Evolutionary conservation across 371 early-diverging fungal species (phyloP), one percentile per base, ranked within the genome.

Genomic region (Mucor saturninus): DNA sequence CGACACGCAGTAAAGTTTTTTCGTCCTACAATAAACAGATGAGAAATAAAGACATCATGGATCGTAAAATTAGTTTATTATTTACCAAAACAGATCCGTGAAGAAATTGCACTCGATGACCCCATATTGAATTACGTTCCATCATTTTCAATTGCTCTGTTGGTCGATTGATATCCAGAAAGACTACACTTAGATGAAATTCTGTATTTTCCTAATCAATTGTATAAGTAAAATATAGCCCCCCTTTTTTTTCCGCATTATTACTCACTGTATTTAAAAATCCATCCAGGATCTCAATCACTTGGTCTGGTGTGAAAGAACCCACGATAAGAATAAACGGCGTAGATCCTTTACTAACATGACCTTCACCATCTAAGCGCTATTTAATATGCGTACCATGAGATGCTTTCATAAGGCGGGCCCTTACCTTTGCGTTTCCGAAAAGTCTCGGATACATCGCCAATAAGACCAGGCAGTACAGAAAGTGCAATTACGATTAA

Each of bases 261-360:
- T 30, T 31, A 13, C 50, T 61, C 73, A 86, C 88, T 63, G 80
- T 81, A 54, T 83, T 77, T 13, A 90, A 75, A 40, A 91, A 84
- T 2, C 82, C 84, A 32, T 81, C 79, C 51, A 92, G 38, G 45
- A 89, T 80, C 31, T 89, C 89, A 3, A 68, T 72, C 3, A 89
- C 80, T 35, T 81, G 80, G 9, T 79, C 73, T 0, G 73, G 73
- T 39, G 69, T 75, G 45, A 87, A 83, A 15, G 87, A 79, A 8
- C 90, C 87, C 9, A 88, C 79, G 21, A 91, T 81, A 52, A 92
- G 74, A 45, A 90, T 85, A 64, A 86, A 82, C 4, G 85, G 83
- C 29, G 74, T 71, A 6, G 73, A 69, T n/a, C 81, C 79, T 26
- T 79, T 72, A 5, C 69, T 62, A n/a, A 81, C 78, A 57, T 75